These are phyloP conservation scores for Rosa hybrid DNA, from an alignment of 331 rosid species.

Conservation along the genomic window DNA sequence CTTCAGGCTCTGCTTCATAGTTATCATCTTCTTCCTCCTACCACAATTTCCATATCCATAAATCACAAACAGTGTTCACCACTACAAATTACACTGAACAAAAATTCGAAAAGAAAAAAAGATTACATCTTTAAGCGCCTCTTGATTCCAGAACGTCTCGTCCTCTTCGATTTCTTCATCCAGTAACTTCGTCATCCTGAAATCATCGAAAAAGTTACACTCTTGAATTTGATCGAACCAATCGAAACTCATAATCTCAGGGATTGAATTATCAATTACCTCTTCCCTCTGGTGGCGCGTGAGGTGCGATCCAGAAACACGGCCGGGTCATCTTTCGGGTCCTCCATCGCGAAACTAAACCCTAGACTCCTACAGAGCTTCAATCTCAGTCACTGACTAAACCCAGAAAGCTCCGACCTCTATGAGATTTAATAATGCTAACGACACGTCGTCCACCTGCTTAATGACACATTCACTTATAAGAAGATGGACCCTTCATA, in stretches of 20 bases:
- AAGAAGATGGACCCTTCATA: too few relatives aligned
- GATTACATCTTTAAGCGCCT: constrained; percentile 77
- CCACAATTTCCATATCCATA: constrained; percentile 1
- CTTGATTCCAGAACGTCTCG: constrained; percentile 90
- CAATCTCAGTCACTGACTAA: background rate
- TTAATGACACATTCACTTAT: too few relatives aligned
- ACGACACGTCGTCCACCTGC: background rate
- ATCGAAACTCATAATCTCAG: background rate
- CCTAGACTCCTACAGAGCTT: background rate
- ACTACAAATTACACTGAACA: background rate
- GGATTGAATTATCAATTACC: constrained; percentile 18
- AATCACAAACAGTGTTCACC: background rate
- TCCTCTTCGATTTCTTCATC: constrained; percentile 81
- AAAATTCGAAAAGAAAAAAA: background rate
- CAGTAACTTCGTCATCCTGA: constrained; percentile 65
- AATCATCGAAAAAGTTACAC: background rate
- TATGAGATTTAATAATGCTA: too few relatives aligned
- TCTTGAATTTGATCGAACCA: background rate
- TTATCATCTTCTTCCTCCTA: constrained; percentile 76
- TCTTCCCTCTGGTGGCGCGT: constrained; percentile 79
- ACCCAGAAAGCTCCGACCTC: background rate
- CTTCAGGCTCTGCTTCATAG: constrained; percentile 77
- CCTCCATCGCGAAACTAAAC: constrained; percentile 34
- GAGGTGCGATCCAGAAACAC: constrained; percentile 59
- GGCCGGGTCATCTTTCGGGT: constrained; percentile 23